Evolutionary conservation across 345 rosid species (phyloP).

Genomic region (Eucalyptus polyanthemos): DNA sequence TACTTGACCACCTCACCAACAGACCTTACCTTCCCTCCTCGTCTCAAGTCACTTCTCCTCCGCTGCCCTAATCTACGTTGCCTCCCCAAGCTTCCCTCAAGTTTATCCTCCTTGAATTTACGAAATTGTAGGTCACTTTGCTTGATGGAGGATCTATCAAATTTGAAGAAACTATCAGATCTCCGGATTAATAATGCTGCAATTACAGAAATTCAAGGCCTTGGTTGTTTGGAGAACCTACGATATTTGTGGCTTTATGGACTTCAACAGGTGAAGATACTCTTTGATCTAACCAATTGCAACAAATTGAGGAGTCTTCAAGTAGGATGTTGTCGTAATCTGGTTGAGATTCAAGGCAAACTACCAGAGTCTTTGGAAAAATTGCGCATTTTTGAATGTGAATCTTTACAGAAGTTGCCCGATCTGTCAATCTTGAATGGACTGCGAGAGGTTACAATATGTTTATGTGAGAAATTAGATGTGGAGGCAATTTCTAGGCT

Average conservation of each 20-base stretch:
- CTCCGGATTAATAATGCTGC: accelerated
- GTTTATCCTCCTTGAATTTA: no score
- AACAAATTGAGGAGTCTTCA: accelerated
- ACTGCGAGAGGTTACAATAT: no score
- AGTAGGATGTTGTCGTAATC: accelerated
- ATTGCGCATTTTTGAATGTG: background rate
- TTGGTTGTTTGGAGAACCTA: background rate
- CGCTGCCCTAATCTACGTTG: accelerated
- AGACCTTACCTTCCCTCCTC: no score
- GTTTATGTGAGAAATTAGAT: no score
- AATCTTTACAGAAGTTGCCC: background rate
- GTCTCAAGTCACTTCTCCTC: accelerated
- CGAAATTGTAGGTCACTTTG: accelerated
- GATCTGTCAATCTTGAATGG: background rate
- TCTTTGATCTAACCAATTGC: no score
- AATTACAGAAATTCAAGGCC: background rate
- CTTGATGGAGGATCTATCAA: background rate
- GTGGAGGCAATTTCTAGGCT: no score
- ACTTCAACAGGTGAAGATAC: background rate
- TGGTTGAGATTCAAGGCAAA: no score
- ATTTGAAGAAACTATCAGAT: background rate
- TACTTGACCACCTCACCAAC: no score
- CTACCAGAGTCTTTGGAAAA: background rate
- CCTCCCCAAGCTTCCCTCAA: no score
- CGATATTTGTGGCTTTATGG: accelerated